These are phyloP conservation scores for Penicillium canescens DNA, from an alignment of 495 filamentous ascomycete genomes.

Conservation along the genomic window DNA sequence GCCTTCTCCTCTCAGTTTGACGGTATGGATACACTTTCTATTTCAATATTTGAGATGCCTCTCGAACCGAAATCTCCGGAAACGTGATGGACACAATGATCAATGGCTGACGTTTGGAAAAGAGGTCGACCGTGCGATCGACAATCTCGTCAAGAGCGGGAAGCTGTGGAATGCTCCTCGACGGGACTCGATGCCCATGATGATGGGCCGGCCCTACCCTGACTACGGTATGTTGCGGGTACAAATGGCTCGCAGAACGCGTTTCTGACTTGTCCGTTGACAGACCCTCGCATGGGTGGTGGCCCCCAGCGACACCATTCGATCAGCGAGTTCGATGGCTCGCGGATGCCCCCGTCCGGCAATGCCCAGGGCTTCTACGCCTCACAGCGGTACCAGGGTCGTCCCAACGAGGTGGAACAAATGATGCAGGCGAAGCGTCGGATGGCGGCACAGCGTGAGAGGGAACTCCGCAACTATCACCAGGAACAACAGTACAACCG, in stretches of 20 bases:
- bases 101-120: constrained; percentile 14
- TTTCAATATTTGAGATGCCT: neutral
- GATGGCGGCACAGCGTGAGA: constrained; percentile 97
- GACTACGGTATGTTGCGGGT: constrained; percentile 51
- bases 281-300: constrained; percentile 52
- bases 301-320: constrained; percentile 74
- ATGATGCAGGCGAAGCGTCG: constrained; percentile 98
- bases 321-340: constrained; percentile 80
- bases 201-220: constrained; percentile 63
- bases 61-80: neutral
- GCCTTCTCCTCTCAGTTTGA: constrained; percentile 91
- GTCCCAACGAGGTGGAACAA: constrained; percentile 94
- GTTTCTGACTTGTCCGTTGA: constrained; percentile 26
- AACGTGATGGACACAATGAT: neutral
- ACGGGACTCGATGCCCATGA: constrained; percentile 82
- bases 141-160: constrained; percentile 93
- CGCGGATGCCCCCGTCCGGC: constrained; percentile 68
- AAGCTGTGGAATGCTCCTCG: constrained; percentile 83
- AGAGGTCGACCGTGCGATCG: constrained; percentile 96
- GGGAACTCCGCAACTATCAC: constrained; percentile 99
- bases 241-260: constrained; percentile 14
- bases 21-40: constrained; percentile 56
- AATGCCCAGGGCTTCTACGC: constrained; percentile 94
- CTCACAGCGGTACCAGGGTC: constrained; percentile 86
- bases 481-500: constrained; percentile 99